These are phyloP conservation scores for Pachysandra terminalis DNA, from an alignment of 164 flowering plant genomes.

Conservation along the genomic window DNA sequence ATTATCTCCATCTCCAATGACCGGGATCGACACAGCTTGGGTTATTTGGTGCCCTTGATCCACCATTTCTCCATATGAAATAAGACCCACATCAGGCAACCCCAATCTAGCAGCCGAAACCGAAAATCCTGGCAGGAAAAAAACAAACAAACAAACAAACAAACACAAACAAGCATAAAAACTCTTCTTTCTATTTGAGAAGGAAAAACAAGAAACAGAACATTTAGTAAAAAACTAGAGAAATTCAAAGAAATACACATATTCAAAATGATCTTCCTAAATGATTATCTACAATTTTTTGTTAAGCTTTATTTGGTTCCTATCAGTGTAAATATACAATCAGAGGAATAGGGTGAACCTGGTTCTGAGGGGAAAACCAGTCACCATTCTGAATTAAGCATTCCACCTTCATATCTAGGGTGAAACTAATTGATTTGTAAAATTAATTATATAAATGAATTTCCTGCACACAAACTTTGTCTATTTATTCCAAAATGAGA, in stretches of 20 bases:
- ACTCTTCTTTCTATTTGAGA: neutral
- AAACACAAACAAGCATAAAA: neutral
- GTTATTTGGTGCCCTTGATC: constrained; percentile 90
- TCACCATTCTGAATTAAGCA: too few relatives aligned
- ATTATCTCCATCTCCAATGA: constrained; percentile 96
- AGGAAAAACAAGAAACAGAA: neutral
- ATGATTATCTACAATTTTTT: too few relatives aligned
- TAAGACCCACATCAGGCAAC: constrained; percentile 81
- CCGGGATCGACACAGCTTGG: constrained; percentile 82
- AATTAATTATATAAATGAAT: too few relatives aligned
- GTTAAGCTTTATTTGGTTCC: too few relatives aligned
- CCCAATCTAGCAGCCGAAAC: constrained; percentile 86
- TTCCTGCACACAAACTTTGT: too few relatives aligned
- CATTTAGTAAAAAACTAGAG: neutral
- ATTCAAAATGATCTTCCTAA: too few relatives aligned
- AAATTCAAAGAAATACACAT: neutral
- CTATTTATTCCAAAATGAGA: too few relatives aligned
- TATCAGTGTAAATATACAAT: too few relatives aligned
- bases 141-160: neutral
- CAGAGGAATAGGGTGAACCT: too few relatives aligned
- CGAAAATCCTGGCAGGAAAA: constrained; percentile 56
- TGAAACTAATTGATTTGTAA: too few relatives aligned
- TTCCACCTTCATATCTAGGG: too few relatives aligned
- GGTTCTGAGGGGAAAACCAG: too few relatives aligned
- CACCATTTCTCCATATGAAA: constrained; percentile 93